Evolutionary conservation across 1,284 basidiomycete species (phyloP).

Genomic region (Leccinum angustisporum): DNA sequence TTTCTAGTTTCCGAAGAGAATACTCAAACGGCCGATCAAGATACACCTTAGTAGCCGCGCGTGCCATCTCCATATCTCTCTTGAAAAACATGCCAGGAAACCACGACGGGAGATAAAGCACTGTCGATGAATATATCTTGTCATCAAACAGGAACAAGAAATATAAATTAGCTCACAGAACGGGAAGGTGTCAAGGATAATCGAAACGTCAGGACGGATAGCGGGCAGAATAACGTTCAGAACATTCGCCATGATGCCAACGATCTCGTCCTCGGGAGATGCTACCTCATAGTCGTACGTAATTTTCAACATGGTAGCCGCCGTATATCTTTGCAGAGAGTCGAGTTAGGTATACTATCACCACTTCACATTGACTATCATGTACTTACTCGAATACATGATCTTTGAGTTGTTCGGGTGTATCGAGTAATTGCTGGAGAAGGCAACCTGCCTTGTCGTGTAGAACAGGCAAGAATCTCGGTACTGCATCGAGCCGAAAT

Average conservation of each 20-base stretch:
- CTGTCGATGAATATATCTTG: not conserved
- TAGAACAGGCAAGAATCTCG: slow-evolving; percentile 11
- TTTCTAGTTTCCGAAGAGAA: slow-evolving; percentile 1
- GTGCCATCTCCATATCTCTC: slow-evolving; percentile 1
- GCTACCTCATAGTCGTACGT: slow-evolving; percentile 18
- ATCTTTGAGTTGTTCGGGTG: slow-evolving; percentile 9
- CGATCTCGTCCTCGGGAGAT: slow-evolving; percentile 10
- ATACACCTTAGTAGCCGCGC: not conserved
- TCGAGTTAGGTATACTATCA: not conserved
- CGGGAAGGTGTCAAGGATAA: not conserved
- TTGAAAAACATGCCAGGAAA: slow-evolving; percentile 29
- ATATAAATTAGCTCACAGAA: slow-evolving; percentile 1
- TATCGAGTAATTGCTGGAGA: slow-evolving; percentile 8
- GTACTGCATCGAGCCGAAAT: not conserved
- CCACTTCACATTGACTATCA: not conserved
- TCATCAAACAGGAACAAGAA: not conserved
- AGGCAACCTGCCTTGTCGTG: slow-evolving; percentile 14
- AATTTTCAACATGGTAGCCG: slow-evolving; percentile 9
- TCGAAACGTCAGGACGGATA: slow-evolving; percentile 9
- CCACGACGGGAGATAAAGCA: slow-evolving; percentile 18
- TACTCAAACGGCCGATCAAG: slow-evolving; percentile 1
- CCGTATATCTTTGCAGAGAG: not conserved
- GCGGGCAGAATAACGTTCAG: not conserved
- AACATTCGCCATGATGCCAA: not conserved
- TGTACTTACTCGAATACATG: slow-evolving; percentile 14